Base-by-base conservation (phyloP, 2,329 filamentous ascomycete genomes). In the Penicillium sp. region DNA sequence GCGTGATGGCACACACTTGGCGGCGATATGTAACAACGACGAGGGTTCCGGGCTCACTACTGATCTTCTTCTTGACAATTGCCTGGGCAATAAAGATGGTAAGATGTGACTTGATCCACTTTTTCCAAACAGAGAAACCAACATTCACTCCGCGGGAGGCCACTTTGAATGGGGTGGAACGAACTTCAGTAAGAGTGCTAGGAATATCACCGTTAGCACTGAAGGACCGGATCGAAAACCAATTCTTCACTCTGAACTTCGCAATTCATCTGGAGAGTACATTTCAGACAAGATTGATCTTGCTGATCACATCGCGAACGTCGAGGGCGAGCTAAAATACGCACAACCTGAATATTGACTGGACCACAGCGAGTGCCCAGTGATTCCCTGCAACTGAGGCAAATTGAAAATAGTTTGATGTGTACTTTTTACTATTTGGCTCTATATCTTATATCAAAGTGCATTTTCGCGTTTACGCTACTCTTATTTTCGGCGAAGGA, bases 341-440 rank as follows among this genome's bases (percentile, higher is more conserved):
- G 35, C 48, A 38, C 4, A 53, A 46, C 19, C 22, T 83, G 82
- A 16, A 83, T n/a, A 26, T 40, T 42, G 19, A 46, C 6, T 13
- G 4, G 26, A 1, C n/a, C 40, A 35, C 16, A 14, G 2, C 8
- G 26, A 25, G n/a, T 25, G 5, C 10, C 30, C 11, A 25, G 2
- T 22, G 10, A 30, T 8, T 30, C 30, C n/a, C 16, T 10, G 16
- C n/a, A 8, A n/a, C 11, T n/a, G 11, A 4, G 16, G 25, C 26
- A 48, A 30, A 30, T 30, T 48, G 26, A 3, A 30, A 16, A n/a
- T 46, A 4, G 16, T 7, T 28, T 30, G 5, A 14, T 37, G 13
- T 37, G 11, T 37, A 13, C 14, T 30, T 28, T 3, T 48, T 2
- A 30, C 8, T 45, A 28, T 28, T 14, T 46, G 7, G 7, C 26